These are phyloP conservation scores for Syncephalastrum contaminatum DNA, from an alignment of 371 early-diverging fungal species.

Conservation along the genomic window DNA sequence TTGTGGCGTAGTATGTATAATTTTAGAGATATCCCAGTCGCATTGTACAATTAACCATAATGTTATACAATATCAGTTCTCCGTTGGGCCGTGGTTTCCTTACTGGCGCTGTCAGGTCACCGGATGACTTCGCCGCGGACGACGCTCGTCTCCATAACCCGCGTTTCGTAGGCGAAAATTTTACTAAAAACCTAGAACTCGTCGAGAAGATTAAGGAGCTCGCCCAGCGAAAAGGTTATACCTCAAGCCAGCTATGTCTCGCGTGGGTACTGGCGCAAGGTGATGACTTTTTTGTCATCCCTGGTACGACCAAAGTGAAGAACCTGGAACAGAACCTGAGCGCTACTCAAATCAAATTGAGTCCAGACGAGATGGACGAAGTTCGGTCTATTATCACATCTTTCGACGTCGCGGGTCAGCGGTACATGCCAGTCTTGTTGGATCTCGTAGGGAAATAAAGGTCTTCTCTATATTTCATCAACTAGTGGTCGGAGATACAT, in stretches of 20 bases:
- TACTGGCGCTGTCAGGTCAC: conserved; percentile 43
- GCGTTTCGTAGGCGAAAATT: conserved; percentile 49
- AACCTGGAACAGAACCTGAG: conserved; percentile 55
- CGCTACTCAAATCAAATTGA: conserved; percentile 33
- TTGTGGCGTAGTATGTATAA: conserved; percentile 47
- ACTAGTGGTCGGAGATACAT: no score
- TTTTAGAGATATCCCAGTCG: no score
- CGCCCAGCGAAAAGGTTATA: conserved; percentile 44
- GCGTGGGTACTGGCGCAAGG: conserved; percentile 61
- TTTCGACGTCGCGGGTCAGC: conserved; percentile 6
- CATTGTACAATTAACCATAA: neutral
- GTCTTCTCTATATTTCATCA: no score
- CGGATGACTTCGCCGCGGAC: conserved; percentile 42
- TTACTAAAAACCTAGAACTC: conserved; percentile 53
- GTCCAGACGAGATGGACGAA: conserved; percentile 42
- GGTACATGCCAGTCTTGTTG: neutral
- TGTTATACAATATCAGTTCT: conserved; percentile 13
- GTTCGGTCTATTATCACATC: conserved; percentile 32
- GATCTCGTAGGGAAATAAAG: neutral
- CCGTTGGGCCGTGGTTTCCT: conserved; percentile 65
- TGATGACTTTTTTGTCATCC: conserved; percentile 44
- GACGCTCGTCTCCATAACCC: conserved; percentile 54
- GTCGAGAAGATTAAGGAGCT: conserved; percentile 45
- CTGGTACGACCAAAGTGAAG: conserved; percentile 52
- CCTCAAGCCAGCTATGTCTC: conserved; percentile 47